Percentiles rank a stretch among this genome's conserved stretches.
Conservation (phyloP, 345 rosid genomes). For the Boechera retrofracta region DNA sequence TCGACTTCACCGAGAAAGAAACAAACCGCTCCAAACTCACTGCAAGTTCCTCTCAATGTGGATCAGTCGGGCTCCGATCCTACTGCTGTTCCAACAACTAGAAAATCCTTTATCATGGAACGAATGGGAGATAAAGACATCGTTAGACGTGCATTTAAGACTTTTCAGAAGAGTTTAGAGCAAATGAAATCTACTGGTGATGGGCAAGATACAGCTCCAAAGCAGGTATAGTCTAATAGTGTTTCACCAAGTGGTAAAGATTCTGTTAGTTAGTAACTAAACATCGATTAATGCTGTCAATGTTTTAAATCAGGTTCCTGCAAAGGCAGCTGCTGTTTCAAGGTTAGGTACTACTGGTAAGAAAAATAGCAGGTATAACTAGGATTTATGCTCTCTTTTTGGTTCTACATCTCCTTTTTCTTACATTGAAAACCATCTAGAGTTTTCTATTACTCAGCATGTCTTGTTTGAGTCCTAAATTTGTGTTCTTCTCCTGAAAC, state of each 20-base stretch:
- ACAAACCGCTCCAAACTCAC: slow-evolving; percentile 64
- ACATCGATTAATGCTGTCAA: not conserved
- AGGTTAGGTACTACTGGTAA: slow-evolving; percentile 27
- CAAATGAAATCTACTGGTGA: not conserved
- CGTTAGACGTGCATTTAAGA: slow-evolving; percentile 74
- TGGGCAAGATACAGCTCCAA: slow-evolving; percentile 17
- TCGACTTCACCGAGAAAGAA: slow-evolving; percentile 51
- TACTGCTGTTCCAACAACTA: slow-evolving; percentile 45
- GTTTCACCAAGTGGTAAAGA: not conserved
- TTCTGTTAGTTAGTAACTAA: not conserved
- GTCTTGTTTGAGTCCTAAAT: slow-evolving; percentile 11
- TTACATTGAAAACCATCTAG: not conserved
- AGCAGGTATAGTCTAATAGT: slow-evolving; percentile 30
- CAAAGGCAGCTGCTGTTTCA: slow-evolving; percentile 46
- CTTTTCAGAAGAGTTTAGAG: slow-evolving; percentile 62
- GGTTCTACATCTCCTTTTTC: not conserved
- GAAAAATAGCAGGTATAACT: slow-evolving; percentile 30
- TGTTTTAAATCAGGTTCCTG: slow-evolving; percentile 32
- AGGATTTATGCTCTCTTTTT: slow-evolving; percentile 21
- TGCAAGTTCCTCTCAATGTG: slow-evolving; percentile 61
- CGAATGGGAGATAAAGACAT: slow-evolving; percentile 89
- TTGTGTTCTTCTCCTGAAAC: not conserved
- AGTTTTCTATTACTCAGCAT: not conserved
- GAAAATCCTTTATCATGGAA: slow-evolving; percentile 79
- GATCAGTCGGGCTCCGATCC: slow-evolving; percentile 47